These are phyloP conservation scores for Harringtonia aguacate DNA, from an alignment of 2,329 filamentous ascomycete species.

Conservation along the genomic window DNA sequence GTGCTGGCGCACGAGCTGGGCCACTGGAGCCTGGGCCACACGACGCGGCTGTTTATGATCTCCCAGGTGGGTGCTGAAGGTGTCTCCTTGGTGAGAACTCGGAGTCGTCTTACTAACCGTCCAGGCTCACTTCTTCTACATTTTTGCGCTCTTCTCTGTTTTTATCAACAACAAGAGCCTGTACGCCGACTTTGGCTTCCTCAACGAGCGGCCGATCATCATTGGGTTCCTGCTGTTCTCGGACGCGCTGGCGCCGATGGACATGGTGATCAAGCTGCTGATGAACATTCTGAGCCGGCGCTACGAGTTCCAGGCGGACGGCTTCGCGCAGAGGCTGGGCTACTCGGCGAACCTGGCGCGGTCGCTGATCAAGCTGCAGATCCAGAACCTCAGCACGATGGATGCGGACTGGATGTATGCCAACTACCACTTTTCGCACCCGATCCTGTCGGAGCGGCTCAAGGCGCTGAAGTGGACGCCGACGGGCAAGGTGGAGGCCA, in stretches of 20 bases:
- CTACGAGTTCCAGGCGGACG: constrained; percentile 94
- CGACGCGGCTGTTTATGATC: constrained; percentile 80
- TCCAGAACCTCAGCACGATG: constrained; percentile 97
- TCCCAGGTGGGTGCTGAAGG: constrained; percentile 49
- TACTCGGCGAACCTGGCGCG: constrained; percentile 74
- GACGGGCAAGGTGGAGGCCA: constrained; percentile 30
- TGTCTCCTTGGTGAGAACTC: background rate
- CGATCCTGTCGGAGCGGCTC: constrained; percentile 86
- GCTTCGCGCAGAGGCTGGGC: constrained; percentile 75
- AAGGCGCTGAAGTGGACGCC: constrained; percentile 84
- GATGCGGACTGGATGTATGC: constrained; percentile 98
- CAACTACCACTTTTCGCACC: constrained; percentile 97
- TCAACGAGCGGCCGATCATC: constrained; percentile 75
- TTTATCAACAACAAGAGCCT: constrained; percentile 94
- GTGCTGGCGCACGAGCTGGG: constrained; percentile 91
- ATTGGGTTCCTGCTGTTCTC: constrained; percentile 97
- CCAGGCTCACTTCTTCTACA: constrained; percentile 88
- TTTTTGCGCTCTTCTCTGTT: constrained; percentile 91
- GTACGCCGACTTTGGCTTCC: constrained; percentile 86
- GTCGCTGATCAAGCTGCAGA: constrained; percentile 92
- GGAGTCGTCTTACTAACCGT: too few species aligned
- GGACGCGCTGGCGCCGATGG: constrained; percentile 88
- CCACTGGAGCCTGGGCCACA: constrained; percentile 95
- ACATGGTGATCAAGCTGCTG: constrained; percentile 84
- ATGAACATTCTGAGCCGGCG: constrained; percentile 94